A percentile compares a stretch with the other conserved stretches of the same genome.
Evolutionary conservation across 352 stramenopile genomes (phyloP).

Genomic region (Phytopythium ostracodes): DNA sequence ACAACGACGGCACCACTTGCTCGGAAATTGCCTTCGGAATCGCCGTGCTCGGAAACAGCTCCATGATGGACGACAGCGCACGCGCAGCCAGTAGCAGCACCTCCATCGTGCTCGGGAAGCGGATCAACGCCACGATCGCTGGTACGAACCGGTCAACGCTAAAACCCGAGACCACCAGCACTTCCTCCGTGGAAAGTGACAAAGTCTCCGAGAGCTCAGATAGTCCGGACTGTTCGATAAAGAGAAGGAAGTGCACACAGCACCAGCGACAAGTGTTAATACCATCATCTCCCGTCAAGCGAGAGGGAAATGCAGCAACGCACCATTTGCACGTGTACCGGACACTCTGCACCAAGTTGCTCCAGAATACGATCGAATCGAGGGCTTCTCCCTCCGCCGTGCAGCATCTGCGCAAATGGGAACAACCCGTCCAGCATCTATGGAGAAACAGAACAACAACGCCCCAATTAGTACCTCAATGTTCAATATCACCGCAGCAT

Average conservation of each 20-base stretch:
- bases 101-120: slow-evolving; percentile 45
- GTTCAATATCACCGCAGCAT: not conserved
- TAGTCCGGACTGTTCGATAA: slow-evolving; percentile 23
- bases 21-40: slow-evolving; percentile 41
- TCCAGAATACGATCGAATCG: slow-evolving; percentile 45
- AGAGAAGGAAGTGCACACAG: not conserved
- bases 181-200: slow-evolving; percentile 64
- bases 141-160: slow-evolving; percentile 57
- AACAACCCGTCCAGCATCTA: slow-evolving; percentile 36
- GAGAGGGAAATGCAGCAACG: not conserved
- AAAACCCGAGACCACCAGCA: slow-evolving; percentile 59
- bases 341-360: slow-evolving; percentile 26
- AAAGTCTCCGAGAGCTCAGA: slow-evolving; percentile 68
- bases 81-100: slow-evolving; percentile 53
- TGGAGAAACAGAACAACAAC: not conserved
- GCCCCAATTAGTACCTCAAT: not conserved
- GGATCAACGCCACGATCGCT: slow-evolving; percentile 36
- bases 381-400: slow-evolving; percentile 15
- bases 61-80: slow-evolving; percentile 49
- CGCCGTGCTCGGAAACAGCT: slow-evolving; percentile 41
- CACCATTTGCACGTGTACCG: slow-evolving; percentile 40
- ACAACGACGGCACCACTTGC: slow-evolving; percentile 51
- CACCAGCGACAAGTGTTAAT: slow-evolving; percentile 1
- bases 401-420: slow-evolving; percentile 52
- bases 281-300: no score